Evolutionary conservation across 768 basidiomycete species (phyloP), one percentile per base, ranked within the genome.

Genomic region (Calocybe indica): DNA sequence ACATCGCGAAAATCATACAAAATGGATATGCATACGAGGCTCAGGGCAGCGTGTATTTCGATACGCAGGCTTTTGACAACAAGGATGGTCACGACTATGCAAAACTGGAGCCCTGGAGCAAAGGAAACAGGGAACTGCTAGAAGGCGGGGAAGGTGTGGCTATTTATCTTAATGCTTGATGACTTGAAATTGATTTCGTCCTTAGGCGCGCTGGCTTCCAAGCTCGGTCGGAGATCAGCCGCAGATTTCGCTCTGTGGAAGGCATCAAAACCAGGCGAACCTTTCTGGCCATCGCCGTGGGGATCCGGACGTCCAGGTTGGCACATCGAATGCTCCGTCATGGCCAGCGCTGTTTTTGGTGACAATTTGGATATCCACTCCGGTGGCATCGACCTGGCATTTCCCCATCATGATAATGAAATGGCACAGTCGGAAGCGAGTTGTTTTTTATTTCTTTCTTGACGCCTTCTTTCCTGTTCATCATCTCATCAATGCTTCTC

Each of bases 361-460:
- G 78, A 84, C 48, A 85, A 83, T 49, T 89, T 99, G 83, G 96
- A 98, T 65, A 93, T 99, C 52, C 96, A 99, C 64, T 96, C 93
- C 6, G 96, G 96, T 43, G 96, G 96, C 5, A 84, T 91, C 36
- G 96, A 99, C 68, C 74, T 99, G 42, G 88, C 92, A n/a, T 99
- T 99, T 69, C 96, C 96, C 5, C 96, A 99, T 69, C 96, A 99
- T 62, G 95, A 98, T 64, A 99, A 99, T 62, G 96, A 99, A 69
- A 78, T 99, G 58, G 96, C 96, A 0, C 96, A 99, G 66, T 84
- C 91, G 43, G 96, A 98, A 83, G 95, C 85, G 55, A 57, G 65
- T 51, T 43, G 29, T 34, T 31, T 8, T 39, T 45, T 46, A 45
- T 37, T 12, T 15, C 30, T 10, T 32, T 31, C 3, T 13, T 11